phyloP scores from a whole-genome alignment of 768 basidiomycete genomes.

The Leccinum pellstonianum region DNA sequence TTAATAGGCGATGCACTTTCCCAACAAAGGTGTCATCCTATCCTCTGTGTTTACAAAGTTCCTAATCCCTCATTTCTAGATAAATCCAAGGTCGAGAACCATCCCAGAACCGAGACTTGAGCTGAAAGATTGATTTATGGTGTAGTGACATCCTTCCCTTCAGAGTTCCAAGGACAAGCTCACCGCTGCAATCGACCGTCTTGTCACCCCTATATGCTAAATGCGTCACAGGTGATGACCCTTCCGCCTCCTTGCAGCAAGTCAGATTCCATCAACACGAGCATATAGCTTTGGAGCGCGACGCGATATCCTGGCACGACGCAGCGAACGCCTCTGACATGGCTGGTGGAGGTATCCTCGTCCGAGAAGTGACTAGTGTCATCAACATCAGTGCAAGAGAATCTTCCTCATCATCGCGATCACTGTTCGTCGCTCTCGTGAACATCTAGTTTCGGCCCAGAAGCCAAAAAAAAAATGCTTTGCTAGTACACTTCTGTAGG shows the following conservation, averaged over 20 bases:
- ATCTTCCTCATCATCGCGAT: conserved; percentile 55
- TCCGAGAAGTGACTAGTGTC: conserved; percentile 41
- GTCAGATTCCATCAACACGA: conserved; percentile 86
- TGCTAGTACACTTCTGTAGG: conserved; percentile 58
- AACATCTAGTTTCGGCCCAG: conserved; percentile 51
- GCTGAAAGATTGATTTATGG: conserved; percentile 40
- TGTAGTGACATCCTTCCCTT: conserved; percentile 55
- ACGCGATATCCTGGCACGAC: conserved; percentile 94
- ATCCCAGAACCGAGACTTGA: conserved; percentile 23
- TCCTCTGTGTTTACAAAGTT: no score
- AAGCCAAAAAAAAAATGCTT: conserved; percentile 51
- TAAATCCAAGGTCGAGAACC: no score
- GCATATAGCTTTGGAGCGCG: conserved; percentile 95
- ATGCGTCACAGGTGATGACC: conserved; percentile 78
- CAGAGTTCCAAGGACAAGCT: conserved; percentile 60
- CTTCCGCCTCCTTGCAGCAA: conserved; percentile 70
- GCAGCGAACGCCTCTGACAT: conserved; percentile 33
- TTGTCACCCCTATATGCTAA: conserved; percentile 79
- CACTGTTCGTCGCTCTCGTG: conserved; percentile 43
- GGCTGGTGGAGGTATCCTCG: conserved; percentile 41
- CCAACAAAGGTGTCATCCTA: conserved; percentile 40
- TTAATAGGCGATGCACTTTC: no score
- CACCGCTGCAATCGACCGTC: conserved; percentile 51
- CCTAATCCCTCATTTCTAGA: no score
- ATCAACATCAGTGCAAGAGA: conserved; percentile 52